Percentiles rank a stretch among this genome's conserved stretches.
These are phyloP conservation scores for Aureobasidium subglaciale DNA, from an alignment of 2,329 filamentous ascomycete species.

Conservation along the genomic window DNA sequence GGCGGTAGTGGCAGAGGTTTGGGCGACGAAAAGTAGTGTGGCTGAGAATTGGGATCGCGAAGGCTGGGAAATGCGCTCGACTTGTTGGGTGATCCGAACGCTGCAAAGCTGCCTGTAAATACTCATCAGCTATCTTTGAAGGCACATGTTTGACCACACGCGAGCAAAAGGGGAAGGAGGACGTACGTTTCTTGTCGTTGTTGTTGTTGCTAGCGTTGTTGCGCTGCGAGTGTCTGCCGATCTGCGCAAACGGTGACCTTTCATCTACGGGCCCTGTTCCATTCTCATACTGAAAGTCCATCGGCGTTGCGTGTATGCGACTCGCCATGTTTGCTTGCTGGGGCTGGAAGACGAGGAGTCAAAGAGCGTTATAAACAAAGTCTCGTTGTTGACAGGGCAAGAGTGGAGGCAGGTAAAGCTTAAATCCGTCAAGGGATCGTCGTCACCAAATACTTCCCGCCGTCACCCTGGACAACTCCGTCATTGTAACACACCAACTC, in stretches of 20 bases:
- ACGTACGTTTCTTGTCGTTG: slow-evolving; percentile 35
- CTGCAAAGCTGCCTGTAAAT: slow-evolving; percentile 23
- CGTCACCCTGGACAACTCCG: not conserved
- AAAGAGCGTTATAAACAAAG: slow-evolving; percentile 7
- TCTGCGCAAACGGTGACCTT: slow-evolving; percentile 40
- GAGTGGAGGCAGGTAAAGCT: not conserved
- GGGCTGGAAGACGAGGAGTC: not conserved
- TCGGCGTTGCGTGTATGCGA: slow-evolving; percentile 31
- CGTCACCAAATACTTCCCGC: not conserved
- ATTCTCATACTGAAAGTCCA: slow-evolving; percentile 50
- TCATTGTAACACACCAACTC: not conserved
- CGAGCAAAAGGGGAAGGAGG: not conserved
- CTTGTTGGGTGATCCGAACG: slow-evolving; percentile 44
- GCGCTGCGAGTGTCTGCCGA: slow-evolving; percentile 30
- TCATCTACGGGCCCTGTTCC: slow-evolving; percentile 38
- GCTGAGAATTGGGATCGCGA: slow-evolving; percentile 43
- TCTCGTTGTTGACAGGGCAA: slow-evolving; percentile 3
- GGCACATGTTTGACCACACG: not conserved
- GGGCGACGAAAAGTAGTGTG: slow-evolving; percentile 38
- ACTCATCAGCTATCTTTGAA: not conserved
- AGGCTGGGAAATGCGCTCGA: slow-evolving; percentile 37
- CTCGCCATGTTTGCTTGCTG: slow-evolving; percentile 24
- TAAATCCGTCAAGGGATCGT: not conserved
- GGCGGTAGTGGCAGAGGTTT: slow-evolving; percentile 36
- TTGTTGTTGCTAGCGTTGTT: slow-evolving; percentile 21